These are phyloP conservation scores for Pythium sukuiense DNA, from an alignment of 352 stramenopile species.

Conservation along the genomic window DNA sequence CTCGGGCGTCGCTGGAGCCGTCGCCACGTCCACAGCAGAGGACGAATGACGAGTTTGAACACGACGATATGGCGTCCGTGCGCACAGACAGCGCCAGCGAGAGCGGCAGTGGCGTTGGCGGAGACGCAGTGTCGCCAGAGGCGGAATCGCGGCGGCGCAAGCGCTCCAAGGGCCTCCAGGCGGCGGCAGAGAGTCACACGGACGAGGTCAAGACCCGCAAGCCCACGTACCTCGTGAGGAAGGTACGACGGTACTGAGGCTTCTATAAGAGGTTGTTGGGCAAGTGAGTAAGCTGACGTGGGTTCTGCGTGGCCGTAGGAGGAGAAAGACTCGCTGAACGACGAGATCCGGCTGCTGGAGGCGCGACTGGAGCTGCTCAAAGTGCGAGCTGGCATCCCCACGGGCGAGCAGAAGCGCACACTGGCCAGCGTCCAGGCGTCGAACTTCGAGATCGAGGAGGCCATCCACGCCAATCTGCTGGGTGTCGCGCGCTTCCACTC, in stretches of 20 bases:
- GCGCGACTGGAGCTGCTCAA: constrained; percentile 24
- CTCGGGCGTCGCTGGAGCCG: not conserved
- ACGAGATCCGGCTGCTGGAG: constrained; percentile 25
- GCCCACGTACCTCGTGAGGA: constrained; percentile 20
- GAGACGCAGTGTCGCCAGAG: not conserved
- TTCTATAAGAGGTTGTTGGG: not conserved
- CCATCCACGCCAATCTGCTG: constrained; percentile 22
- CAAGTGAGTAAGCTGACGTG: not conserved
- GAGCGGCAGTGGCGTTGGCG: not conserved
- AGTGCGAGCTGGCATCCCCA: constrained; percentile 11
- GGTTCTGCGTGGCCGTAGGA: constrained; percentile 5
- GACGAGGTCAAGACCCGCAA: constrained; percentile 19
- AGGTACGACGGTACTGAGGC: not conserved
- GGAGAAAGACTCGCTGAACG: constrained; percentile 20
- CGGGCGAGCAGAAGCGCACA: constrained; percentile 6
- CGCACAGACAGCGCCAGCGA: not conserved
- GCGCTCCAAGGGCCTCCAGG: not conserved
- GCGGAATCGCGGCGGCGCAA: constrained; percentile 1
- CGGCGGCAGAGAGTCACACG: not conserved
- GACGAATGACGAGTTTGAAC: not conserved
- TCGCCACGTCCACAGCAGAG: not conserved
- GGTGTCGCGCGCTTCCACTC: constrained; percentile 17
- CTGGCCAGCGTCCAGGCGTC: constrained; percentile 13
- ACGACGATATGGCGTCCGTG: not conserved
- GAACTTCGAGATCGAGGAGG: constrained; percentile 22